These are phyloP conservation scores for Phytophthora lateralis DNA, from an alignment of 352 stramenopile species.

Conservation along the genomic window DNA sequence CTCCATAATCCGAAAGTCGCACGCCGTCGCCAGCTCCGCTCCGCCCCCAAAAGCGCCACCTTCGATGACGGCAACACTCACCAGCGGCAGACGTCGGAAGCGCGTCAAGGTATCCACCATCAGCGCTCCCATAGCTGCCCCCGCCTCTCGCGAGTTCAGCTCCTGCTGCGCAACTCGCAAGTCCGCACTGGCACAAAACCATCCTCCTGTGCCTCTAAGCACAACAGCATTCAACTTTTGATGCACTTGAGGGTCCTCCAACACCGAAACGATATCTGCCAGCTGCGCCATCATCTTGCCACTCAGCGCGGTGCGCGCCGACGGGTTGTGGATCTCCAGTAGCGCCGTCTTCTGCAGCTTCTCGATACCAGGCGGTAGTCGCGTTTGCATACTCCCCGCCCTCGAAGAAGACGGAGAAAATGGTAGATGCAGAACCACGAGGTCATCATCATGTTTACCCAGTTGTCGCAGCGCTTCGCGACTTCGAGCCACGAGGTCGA, in stretches of 20 bases:
- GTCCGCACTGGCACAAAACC: slow-evolving; percentile 88
- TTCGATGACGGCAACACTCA: slow-evolving; percentile 83
- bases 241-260: slow-evolving; percentile 63
- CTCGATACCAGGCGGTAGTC: slow-evolving; percentile 12
- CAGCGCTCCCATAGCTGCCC: slow-evolving; percentile 65
- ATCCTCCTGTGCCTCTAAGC: slow-evolving; percentile 54
- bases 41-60: slow-evolving; percentile 84
- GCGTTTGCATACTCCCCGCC: background rate
- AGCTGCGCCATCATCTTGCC: slow-evolving; percentile 92
- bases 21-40: slow-evolving; percentile 81
- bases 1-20: slow-evolving; percentile 81
- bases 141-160: slow-evolving; percentile 68
- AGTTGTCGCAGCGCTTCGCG: slow-evolving; percentile 53
- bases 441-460: slow-evolving; percentile 43
- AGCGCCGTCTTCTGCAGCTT: slow-evolving; percentile 53
- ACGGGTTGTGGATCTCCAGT: slow-evolving; percentile 73
- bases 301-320: slow-evolving; percentile 74
- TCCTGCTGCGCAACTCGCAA: slow-evolving; percentile 79
- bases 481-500: slow-evolving; percentile 37
- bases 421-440: slow-evolving; percentile 37
- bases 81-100: slow-evolving; percentile 71
- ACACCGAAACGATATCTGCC: slow-evolving; percentile 57
- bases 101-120: slow-evolving; percentile 80
- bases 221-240: slow-evolving; percentile 66
- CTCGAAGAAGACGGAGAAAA: slow-evolving; percentile 12